A percentile compares a stretch with the other conserved stretches of the same genome.
Evolutionary conservation across 345 rosid species (phyloP).

Genomic region (Erucastrum elatum): DNA sequence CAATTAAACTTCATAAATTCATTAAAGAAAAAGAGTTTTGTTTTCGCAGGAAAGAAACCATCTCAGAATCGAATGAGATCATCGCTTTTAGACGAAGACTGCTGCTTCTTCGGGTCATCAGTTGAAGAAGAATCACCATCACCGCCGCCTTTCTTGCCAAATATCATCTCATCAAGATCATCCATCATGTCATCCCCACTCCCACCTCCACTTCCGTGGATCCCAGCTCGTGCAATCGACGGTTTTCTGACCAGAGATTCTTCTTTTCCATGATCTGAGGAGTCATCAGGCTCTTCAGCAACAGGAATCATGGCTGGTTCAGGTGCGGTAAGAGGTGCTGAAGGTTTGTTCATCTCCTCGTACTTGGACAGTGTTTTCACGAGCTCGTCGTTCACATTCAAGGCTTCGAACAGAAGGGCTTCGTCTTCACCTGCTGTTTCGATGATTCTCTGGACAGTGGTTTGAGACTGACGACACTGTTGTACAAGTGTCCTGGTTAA

Average conservation of each 20-base stretch:
- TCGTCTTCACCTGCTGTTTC: constrained; percentile 91
- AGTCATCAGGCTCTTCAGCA: constrained; percentile 81
- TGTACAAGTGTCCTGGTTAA: constrained; percentile 72
- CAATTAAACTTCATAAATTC: constrained; percentile 19
- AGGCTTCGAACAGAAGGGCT: constrained; percentile 89
- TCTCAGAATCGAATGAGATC: constrained; percentile 77
- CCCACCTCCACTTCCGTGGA: constrained; percentile 39
- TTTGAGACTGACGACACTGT: constrained; percentile 80
- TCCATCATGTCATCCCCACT: constrained; percentile 94
- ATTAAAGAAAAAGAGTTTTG: constrained; percentile 8
- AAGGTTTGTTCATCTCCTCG: constrained; percentile 70
- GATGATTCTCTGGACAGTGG: constrained; percentile 73
- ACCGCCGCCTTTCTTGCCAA: constrained; percentile 72
- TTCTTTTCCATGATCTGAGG: constrained; percentile 57
- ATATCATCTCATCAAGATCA: constrained; percentile 98
- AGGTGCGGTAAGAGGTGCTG: constrained; percentile 44
- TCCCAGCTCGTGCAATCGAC: constrained; percentile 56
- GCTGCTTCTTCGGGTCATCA: constrained; percentile 60
- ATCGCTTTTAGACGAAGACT: constrained; percentile 64
- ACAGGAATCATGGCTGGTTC: constrained; percentile 96
- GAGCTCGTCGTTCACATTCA: constrained; percentile 93
- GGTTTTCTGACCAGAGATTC: constrained; percentile 73
- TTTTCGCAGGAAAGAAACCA: neutral
- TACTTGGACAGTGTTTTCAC: constrained; percentile 77
- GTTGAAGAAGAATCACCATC: constrained; percentile 44